A percentile compares a stretch with the other conserved stretches of the same genome.
phyloP scores from a whole-genome alignment of 768 basidiomycete species.

The Leccinum broughii region DNA sequence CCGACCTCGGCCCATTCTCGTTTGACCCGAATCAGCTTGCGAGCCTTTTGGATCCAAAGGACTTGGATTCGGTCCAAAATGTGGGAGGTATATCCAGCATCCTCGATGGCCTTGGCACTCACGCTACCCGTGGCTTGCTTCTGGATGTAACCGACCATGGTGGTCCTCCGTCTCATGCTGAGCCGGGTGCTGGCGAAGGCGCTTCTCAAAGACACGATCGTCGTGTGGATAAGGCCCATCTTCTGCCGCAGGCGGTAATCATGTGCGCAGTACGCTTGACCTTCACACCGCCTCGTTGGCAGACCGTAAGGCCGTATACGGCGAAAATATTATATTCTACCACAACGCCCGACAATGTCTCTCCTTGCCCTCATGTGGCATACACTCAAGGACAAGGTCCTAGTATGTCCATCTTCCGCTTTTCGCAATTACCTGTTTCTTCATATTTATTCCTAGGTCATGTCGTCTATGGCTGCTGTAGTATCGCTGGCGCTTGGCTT shows the following conservation, averaged over 20 bases:
- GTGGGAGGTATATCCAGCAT: conserved; percentile 74
- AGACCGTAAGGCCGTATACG: conserved; percentile 68
- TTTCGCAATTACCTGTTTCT: conserved; percentile 5
- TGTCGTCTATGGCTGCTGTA: conserved; percentile 89
- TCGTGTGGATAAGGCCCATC: neutral
- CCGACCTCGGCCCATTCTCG: conserved; percentile 69
- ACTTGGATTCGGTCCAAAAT: conserved; percentile 56
- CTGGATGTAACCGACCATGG: neutral
- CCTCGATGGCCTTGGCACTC: conserved; percentile 72
- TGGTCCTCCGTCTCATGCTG: conserved; percentile 9
- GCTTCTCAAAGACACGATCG: conserved; percentile 37
- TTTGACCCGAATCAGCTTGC: conserved; percentile 78
- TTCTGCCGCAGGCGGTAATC: conserved; percentile 12
- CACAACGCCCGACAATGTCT: conserved; percentile 65
- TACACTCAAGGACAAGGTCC: conserved; percentile 87
- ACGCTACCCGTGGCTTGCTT: conserved; percentile 48
- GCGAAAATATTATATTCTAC: conserved; percentile 63
- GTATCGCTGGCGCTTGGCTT: conserved; percentile 92
- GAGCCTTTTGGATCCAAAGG: conserved; percentile 88
- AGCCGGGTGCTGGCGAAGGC: conserved; percentile 32
- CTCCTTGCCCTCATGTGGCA: conserved; percentile 80
- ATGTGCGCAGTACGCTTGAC: conserved; percentile 5
- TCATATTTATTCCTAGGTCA: conserved; percentile 49
- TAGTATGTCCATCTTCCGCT: conserved; percentile 48
- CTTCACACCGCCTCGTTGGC: conserved; percentile 27